These are phyloP conservation scores for Nematocida homosporus DNA, from an alignment of 371 early-diverging fungal species.

Conservation along the genomic window DNA sequence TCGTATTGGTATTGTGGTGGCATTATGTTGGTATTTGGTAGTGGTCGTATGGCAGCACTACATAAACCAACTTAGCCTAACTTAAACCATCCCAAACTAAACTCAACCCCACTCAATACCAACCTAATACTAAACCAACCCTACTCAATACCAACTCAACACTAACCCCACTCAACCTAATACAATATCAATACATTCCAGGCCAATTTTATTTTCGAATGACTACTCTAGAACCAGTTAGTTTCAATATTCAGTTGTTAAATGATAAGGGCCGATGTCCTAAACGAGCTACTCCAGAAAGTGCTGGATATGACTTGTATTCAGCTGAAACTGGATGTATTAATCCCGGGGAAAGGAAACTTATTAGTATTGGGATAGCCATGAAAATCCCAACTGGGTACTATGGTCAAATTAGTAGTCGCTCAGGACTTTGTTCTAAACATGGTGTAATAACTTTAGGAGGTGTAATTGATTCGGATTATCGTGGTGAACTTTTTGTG, in stretches of 20 bases:
- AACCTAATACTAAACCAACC: no score
- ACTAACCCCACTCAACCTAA: no score
- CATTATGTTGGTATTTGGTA: no score
- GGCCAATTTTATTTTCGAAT: no score
- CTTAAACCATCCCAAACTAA: no score
- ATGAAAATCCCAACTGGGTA: conserved; percentile 77
- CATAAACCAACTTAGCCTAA: no score
- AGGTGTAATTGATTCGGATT: conserved; percentile 90
- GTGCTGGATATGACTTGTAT: conserved; percentile 86
- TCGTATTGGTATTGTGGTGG: no score
- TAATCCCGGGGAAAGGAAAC: conserved; percentile 72
- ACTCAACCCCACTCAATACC: no score
- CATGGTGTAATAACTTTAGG: conserved; percentile 84
- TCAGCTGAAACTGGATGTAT: conserved; percentile 72
- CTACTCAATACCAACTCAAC: no score
- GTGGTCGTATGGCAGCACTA: no score
- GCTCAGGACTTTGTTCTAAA: conserved; percentile 80
- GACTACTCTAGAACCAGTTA: conserved; percentile 1
- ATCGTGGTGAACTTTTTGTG: conserved; percentile 72
- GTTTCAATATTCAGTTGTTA: conserved; percentile 43
- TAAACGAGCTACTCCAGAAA: conserved; percentile 22
- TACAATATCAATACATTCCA: no score
- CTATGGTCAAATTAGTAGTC: conserved; percentile 88
- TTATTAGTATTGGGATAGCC: conserved; percentile 76
- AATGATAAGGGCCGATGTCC: conserved; percentile 9